Evolutionary conservation across 345 rosid species (phyloP).

Genomic region (Brassica carinata): DNA sequence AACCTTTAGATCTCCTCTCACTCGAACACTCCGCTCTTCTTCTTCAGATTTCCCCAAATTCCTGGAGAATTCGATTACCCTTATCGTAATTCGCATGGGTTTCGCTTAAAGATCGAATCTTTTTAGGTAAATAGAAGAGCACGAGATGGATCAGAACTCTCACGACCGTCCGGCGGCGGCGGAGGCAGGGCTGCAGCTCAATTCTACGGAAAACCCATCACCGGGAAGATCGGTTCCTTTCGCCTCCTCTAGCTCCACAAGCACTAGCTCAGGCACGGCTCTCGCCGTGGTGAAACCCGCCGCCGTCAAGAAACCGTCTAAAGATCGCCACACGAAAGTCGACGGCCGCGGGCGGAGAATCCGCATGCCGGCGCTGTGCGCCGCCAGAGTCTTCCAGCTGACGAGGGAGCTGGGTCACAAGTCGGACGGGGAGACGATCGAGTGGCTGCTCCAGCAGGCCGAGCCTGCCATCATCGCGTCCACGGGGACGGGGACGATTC

Average conservation of each 20-base stretch:
- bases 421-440: slow-evolving; percentile 85
- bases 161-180: slow-evolving; percentile 34
- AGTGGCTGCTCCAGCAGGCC: slow-evolving; percentile 84
- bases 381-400: slow-evolving; percentile 80
- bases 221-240: slow-evolving; percentile 46
- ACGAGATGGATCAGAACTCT: slow-evolving; percentile 36
- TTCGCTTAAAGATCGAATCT: slow-evolving; percentile 1
- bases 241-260: slow-evolving; percentile 34
- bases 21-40: slow-evolving; percentile 17
- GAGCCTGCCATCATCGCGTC: slow-evolving; percentile 76
- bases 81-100: background rate
- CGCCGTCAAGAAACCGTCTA: slow-evolving; percentile 61
- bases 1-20: slow-evolving; percentile 31
- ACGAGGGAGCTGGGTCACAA: slow-evolving; percentile 78
- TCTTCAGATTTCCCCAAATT: background rate
- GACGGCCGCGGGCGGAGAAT: slow-evolving; percentile 87
- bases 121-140: slow-evolving; percentile 7
- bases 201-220: slow-evolving; percentile 42
- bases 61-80: background rate
- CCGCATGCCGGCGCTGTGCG: slow-evolving; percentile 87
- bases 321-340: slow-evolving; percentile 83
- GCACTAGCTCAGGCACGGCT: slow-evolving; percentile 36
- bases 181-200: slow-evolving; percentile 43
- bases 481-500: slow-evolving; percentile 84
- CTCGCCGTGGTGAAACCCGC: slow-evolving; percentile 39